Evolutionary conservation across 148 eudicot species (phyloP), one percentile per base, ranked within the genome.

Genomic region (Rhododendron mucronatum): DNA sequence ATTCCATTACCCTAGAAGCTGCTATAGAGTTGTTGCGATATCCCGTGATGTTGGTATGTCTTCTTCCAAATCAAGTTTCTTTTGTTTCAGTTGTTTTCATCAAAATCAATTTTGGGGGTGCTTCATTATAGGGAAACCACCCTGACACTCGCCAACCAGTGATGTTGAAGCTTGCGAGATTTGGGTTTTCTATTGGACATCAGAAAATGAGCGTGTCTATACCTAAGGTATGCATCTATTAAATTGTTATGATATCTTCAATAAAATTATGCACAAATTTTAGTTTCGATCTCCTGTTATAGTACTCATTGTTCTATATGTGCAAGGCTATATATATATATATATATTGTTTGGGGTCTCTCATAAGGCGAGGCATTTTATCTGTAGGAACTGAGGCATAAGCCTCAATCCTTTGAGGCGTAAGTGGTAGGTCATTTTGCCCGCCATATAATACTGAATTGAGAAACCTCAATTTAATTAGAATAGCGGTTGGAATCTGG

Each of bases 41-140:
- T 89, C 99, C 99, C n/a, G 84, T 95, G 87, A 88, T 91, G 83
- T 37, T 97, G 95, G 99, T 97, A 89, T 61, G 80, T 45, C 44
- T 85, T 78, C 57, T n/a, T 85, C 86, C 76, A 33, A 16, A 59
- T 35, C 20, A 35, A 55, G 65, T 53, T 73, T 81, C 57, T 61
- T 35, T 74, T 69, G 28, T 80, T 83, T n/a, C 7, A 44, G n/a
- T 83, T 87, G 45, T 55, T 44, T 15, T 50, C 20, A 16, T 44
- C 78, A 82, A 61, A 48, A 74, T 78, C 28, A 78, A 83, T 80
- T 85, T 79, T 14, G 21, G 39, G 76, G 33, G 63, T 21, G 9
- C 76, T 83, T 83, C 20, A 8, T 87, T 63, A 86, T 89, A 97
- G 99, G 99, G 99, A 85, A 89, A 90, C 69, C 98, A 97, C 86